Evolutionary conservation across 1,284 basidiomycete genomes (phyloP).

Genomic region (Tilletia caries): DNA sequence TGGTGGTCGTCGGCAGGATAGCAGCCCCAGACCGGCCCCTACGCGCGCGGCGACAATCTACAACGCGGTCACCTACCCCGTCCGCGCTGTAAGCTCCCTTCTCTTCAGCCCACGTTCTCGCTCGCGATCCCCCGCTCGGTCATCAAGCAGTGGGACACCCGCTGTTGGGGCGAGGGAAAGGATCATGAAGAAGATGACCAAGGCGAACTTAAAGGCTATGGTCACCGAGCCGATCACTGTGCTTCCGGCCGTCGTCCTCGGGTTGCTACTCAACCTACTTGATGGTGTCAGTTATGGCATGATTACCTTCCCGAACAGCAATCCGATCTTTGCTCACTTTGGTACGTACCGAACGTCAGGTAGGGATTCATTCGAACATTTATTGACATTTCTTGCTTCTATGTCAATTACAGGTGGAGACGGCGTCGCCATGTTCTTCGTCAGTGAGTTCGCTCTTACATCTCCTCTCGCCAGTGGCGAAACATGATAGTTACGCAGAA

Average conservation of each 20-base stretch:
- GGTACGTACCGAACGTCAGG: neutral
- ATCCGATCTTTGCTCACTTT: slow-evolving; percentile 72
- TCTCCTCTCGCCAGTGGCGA: neutral
- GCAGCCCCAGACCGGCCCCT: neutral
- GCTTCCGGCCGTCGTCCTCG: slow-evolving; percentile 76
- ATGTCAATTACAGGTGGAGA: slow-evolving; percentile 62
- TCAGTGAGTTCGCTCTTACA: slow-evolving; percentile 15
- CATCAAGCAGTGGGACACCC: slow-evolving; percentile 4
- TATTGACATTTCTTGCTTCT: too few species aligned
- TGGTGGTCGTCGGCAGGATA: neutral
- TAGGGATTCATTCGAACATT: neutral
- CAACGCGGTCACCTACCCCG: neutral
- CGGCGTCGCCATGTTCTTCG: slow-evolving; percentile 74
- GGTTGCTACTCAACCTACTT: slow-evolving; percentile 81
- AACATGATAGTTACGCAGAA: neutral
- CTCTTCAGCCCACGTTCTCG: neutral
- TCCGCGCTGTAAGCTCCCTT: neutral
- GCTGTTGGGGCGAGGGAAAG: slow-evolving; percentile 18
- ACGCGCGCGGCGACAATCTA: neutral
- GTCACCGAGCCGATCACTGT: slow-evolving; percentile 41
- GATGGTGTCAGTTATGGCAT: slow-evolving; percentile 77
- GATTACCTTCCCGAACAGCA: slow-evolving; percentile 78
- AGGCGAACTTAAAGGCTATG: slow-evolving; percentile 30
- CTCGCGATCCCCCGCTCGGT: neutral
- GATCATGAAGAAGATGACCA: slow-evolving; percentile 30